phyloP scores from a whole-genome alignment of 352 stramenopile genomes.

The Phytophthora cactorum region DNA sequence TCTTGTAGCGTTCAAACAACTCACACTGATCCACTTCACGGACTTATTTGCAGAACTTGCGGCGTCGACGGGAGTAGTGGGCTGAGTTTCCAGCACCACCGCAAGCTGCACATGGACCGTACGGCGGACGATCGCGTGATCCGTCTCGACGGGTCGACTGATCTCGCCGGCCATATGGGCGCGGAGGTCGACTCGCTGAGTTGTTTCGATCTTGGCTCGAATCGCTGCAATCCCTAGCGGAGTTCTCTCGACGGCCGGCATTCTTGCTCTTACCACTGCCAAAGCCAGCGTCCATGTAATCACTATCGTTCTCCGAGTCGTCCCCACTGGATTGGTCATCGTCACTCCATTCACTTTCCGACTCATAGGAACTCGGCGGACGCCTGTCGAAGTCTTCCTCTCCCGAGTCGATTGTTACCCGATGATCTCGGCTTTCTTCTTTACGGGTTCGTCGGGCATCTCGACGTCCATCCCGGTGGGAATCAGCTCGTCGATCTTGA shows the following conservation, averaged over 20 bases:
- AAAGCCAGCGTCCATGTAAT: neutral
- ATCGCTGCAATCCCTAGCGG: neutral
- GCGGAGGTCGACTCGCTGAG: neutral
- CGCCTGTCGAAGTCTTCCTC: neutral
- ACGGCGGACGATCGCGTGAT: neutral
- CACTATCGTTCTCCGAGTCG: neutral
- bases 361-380: neutral
- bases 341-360: neutral
- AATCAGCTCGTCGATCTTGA: neutral
- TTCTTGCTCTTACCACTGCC: neutral
- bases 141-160: neutral
- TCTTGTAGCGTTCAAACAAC: conserved; percentile 1
- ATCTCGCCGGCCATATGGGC: neutral
- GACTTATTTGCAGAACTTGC: neutral
- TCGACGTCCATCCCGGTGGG: neutral
- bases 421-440: neutral
- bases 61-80: neutral
- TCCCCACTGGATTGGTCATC: neutral
- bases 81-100: neutral
- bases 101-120: neutral
- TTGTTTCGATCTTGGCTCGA: neutral
- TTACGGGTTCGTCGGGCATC: neutral
- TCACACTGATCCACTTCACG: neutral
- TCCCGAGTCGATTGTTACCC: neutral
- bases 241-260: neutral